Evolutionary conservation across 192 early-diverging fungal species (phyloP).

Genomic region (Umbelopsis sp.): DNA sequence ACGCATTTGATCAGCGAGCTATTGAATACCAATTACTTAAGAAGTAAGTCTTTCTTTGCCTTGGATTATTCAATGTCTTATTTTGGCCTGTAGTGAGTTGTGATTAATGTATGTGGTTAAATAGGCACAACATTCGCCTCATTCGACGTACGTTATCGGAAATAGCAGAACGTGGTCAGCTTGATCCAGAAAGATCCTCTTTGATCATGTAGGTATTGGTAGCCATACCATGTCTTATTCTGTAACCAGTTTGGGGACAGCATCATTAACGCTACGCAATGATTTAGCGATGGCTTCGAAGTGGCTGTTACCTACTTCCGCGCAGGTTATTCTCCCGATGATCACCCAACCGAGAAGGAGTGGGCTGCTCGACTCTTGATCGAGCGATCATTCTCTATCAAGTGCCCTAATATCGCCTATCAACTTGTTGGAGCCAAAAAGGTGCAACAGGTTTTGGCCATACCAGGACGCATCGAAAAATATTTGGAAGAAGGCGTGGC

Average conservation of each 20-base stretch:
- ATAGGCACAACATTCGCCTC: conserved; percentile 61
- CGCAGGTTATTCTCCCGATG: conserved; percentile 87
- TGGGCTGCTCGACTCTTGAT: conserved; percentile 89
- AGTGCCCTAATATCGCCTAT: conserved; percentile 88
- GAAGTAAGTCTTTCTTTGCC: conserved; percentile 36
- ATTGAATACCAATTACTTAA: conserved; percentile 80
- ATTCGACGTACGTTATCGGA: conserved; percentile 71
- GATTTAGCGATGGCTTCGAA: conserved; percentile 64
- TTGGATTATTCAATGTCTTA: too few relatives aligned
- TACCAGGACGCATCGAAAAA: conserved; percentile 79
- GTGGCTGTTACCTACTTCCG: conserved; percentile 90
- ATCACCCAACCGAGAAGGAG: conserved; percentile 83
- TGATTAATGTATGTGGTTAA: not conserved
- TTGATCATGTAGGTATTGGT: conserved; percentile 66
- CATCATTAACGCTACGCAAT: not conserved
- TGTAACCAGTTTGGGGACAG: too few relatives aligned
- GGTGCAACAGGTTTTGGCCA: conserved; percentile 89
- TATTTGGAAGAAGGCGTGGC: conserved; percentile 58
- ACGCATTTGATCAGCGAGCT: conserved; percentile 91
- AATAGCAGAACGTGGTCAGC: conserved; percentile 57
- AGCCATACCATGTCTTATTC: too few relatives aligned
- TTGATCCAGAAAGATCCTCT: conserved; percentile 58
- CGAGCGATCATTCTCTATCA: conserved; percentile 81
- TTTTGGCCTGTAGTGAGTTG: too few relatives aligned
- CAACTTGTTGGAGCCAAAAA: conserved; percentile 97